A percentile compares a stretch with the other conserved stretches of the same genome.
phyloP scores from a whole-genome alignment of 345 rosid genomes.

The Acer campestre region DNA sequence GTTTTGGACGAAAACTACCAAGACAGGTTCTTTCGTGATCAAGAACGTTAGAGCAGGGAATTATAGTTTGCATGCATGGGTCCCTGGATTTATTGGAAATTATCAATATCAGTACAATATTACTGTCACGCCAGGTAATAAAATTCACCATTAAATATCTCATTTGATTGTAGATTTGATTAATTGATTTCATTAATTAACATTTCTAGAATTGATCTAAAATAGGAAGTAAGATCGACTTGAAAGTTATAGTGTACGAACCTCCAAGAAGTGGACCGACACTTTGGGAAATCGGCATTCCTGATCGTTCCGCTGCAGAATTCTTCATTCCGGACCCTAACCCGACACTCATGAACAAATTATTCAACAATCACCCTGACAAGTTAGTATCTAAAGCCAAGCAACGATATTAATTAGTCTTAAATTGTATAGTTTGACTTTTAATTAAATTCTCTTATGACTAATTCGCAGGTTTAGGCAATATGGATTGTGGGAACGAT shows the following conservation, averaged over 20 bases:
- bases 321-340: constrained; percentile 67
- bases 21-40: constrained; percentile 55
- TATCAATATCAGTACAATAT: constrained; percentile 44
- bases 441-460: neutral
- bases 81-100: constrained; percentile 72
- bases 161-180: neutral
- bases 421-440: neutral
- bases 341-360: constrained; percentile 48
- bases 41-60: constrained; percentile 62
- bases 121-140: constrained; percentile 58
- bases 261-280: constrained; percentile 86
- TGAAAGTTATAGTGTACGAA: constrained; percentile 48
- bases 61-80: constrained; percentile 73
- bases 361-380: constrained; percentile 31
- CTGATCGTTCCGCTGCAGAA: constrained; percentile 76
- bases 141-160: neutral
- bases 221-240: constrained; percentile 45
- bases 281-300: constrained; percentile 81
- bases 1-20: constrained; percentile 69
- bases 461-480: constrained; percentile 59
- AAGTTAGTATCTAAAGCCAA: constrained; percentile 34
- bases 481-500: constrained; percentile 76
- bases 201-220: neutral
- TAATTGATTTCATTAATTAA: neutral
- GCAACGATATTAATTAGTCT: neutral